Conservation (phyloP, 202 grass and related monocot species). For the Carex arenaria region DNA sequence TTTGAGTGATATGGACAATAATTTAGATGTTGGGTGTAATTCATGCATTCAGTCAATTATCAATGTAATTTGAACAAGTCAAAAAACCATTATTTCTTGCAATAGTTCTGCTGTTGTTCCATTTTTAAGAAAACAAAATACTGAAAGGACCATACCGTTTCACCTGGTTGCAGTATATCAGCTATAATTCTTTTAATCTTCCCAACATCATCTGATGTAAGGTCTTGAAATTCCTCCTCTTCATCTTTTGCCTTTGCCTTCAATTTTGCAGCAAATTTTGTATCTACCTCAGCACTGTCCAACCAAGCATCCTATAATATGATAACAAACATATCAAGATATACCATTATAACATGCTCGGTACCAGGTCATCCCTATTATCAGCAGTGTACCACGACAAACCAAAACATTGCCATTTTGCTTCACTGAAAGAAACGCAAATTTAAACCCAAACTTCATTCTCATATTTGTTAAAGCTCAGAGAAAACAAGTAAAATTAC, state of each 20-base stretch:
- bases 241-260: conserved; percentile 39
- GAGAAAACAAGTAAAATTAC: conserved; percentile 29
- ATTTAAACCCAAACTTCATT: background rate
- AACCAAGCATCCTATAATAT: conserved; percentile 85
- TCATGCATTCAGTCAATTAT: background rate
- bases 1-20: background rate
- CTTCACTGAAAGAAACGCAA: background rate
- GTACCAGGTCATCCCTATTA: background rate
- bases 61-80: background rate
- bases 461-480: background rate
- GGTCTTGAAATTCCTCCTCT: conserved; percentile 69
- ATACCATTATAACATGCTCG: background rate
- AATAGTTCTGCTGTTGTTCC: background rate
- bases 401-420: background rate
- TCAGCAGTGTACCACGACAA: background rate
- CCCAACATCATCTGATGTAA: conserved; percentile 83
- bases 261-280: conserved; percentile 35
- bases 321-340: background rate
- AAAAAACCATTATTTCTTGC: background rate
- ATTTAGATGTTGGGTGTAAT: background rate
- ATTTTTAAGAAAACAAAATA: conserved; percentile 12
- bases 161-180: conserved; percentile 77
- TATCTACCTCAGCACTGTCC: conserved; percentile 69
- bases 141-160: conserved; percentile 53
- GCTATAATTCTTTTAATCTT: conserved; percentile 86